Evolutionary conservation across 2,329 filamentous ascomycete species (phyloP), one percentile per base, ranked within the genome.

Genomic region (Plenodomus biglobosus): DNA sequence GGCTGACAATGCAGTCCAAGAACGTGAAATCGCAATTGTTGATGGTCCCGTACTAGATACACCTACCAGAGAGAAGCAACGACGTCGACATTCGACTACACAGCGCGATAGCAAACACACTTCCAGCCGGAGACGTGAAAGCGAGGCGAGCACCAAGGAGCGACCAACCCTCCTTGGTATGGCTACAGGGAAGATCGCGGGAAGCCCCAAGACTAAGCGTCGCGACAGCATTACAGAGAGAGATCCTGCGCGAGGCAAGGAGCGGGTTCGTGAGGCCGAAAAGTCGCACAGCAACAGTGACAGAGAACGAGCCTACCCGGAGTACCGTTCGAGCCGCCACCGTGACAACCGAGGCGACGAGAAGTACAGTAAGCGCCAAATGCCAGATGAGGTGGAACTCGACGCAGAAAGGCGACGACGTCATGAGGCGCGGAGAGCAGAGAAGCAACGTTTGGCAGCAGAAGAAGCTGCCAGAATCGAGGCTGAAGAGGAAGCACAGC

Each of bases 221-320:
- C 60, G 61, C 8, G 67, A 70, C 42, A 70, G 66, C 43, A 64
- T 68, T 30, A 66, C 66, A 2, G 66, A 68, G 13, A 59, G 61
- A 17, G 68, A 71, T 18, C 19, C 52, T 18, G 45, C 42, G 8
- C 56, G 52, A 42, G 56, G 49, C 2, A 64, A 61, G 43, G 59
- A 61, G 10, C 49, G 52, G 32, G 30, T 52, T 1, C 57, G 55
- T 18, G 64, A 66, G 18, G 40, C 43, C 1, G 56, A 64, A n/a
- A 62, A 58, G 36, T 42, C 53, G 18, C 45, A 56, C 17, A 63
- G 63, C 39, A 58, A 55, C 37, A 63, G 66, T 32, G 61, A 61
- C 36, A 64, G 58, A 40, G 67, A 70, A 39, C 55, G 55, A 16
- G 48, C 56, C 8, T 62, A 66, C 36, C 58, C 60, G 3, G 65